Base-by-base conservation (phyloP, 2,329 filamentous ascomycete species). In the Pseudocercospora macadamiae region DNA sequence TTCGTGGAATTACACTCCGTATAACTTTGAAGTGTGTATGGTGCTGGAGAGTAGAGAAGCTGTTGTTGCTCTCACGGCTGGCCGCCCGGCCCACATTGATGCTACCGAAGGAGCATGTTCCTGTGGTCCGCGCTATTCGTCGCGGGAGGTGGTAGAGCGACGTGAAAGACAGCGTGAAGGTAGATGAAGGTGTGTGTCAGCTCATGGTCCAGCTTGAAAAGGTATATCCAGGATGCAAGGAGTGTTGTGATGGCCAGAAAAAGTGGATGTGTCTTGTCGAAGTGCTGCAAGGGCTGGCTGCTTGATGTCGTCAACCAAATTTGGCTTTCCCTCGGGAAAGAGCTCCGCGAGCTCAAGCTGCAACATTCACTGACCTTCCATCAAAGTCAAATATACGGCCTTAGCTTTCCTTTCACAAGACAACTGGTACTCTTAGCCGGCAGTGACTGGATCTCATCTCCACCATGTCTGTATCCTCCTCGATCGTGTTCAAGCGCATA, bases 61-160 rank as follows among this genome's bases (percentile, higher is more conserved):
- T 49, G 25, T 49, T 21, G 18, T 8, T 51, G n/a, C n/a, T n/a
- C n/a, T n/a, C n/a, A n/a, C n/a, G n/a, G 30, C 32, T 49, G 74
- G 77, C 78, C 76, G 70, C 77, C 75, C 78, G 76, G 77, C 77
- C 74, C 52, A 70, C 61, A 45, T 60, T 49, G 59, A 68, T 73
- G 75, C 71, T 79, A 81, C 75, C 77, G 70, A 55, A 37, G 61
- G 61, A 70, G 70, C 78, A 80, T 80, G 49, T 60, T 63, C 60
- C 57, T 55, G 58, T 65, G 58, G 66, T 70, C 72, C 74, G 69
- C 57, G 69, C 71, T 78, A 77, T 79, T 70, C 76, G 73, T 70
- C 75, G 76, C 74, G 77, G 77, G 67, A 80, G 75, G 74, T 75
- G 74, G 72, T 75, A 69, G 57, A 79, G 64, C 69, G 70, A 60